Evolutionary conservation across 2,329 filamentous ascomycete species (phyloP).

Genomic region (Gliomastix tumulicola): DNA sequence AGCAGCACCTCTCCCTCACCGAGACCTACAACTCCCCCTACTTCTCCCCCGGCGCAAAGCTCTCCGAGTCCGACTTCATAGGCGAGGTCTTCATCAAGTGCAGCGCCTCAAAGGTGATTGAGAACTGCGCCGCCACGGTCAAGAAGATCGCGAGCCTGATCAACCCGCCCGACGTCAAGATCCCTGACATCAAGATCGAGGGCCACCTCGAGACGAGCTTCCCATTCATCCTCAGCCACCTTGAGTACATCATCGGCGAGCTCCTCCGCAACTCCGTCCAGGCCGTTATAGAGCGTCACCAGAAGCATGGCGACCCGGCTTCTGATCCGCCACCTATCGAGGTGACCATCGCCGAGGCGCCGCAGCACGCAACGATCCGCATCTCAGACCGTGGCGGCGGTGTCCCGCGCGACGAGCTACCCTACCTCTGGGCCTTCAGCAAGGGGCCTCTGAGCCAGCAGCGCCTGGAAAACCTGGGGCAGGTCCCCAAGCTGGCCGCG

Average conservation of each 20-base stretch:
- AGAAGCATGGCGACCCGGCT: slow-evolving; percentile 22
- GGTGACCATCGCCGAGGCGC: slow-evolving; percentile 88
- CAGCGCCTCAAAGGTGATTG: slow-evolving; percentile 81
- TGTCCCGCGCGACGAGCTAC: slow-evolving; percentile 75
- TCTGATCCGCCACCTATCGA: slow-evolving; percentile 72
- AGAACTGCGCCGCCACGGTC: slow-evolving; percentile 72
- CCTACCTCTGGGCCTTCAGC: slow-evolving; percentile 93
- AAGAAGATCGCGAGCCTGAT: slow-evolving; percentile 67
- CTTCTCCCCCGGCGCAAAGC: slow-evolving; percentile 76
- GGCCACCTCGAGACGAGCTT: slow-evolving; percentile 88
- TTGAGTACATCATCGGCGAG: slow-evolving; percentile 96
- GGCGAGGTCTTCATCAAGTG: slow-evolving; percentile 94
- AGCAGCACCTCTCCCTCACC: slow-evolving; percentile 91
- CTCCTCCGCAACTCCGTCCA: slow-evolving; percentile 92
- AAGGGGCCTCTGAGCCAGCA: slow-evolving; percentile 78
- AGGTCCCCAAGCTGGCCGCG: slow-evolving; percentile 85
- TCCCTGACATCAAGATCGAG: slow-evolving; percentile 76
- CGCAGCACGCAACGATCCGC: slow-evolving; percentile 91
- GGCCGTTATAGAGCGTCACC: slow-evolving; percentile 73
- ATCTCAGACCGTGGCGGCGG: slow-evolving; percentile 95
- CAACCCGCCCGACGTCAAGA: slow-evolving; percentile 61
- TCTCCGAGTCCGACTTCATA: slow-evolving; percentile 74
- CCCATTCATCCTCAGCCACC: slow-evolving; percentile 90
- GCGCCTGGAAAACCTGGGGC: slow-evolving; percentile 75
- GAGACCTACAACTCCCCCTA: slow-evolving; percentile 88